Evolutionary conservation across 106 monocot genomes (phyloP).

Genomic region (Cymbidium sinense): DNA sequence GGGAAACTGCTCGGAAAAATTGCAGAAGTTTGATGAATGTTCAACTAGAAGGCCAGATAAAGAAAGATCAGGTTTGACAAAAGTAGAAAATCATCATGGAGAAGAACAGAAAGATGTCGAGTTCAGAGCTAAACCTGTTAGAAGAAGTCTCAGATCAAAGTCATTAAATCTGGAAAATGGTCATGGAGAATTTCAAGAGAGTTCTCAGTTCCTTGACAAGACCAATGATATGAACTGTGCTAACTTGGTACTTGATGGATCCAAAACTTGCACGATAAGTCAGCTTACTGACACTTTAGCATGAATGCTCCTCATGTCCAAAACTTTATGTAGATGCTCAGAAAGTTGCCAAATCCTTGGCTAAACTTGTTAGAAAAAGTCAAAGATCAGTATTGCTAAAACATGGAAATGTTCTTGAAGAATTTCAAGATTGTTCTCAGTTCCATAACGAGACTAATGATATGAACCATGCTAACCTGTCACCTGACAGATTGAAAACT

Average conservation of each 20-base stretch:
- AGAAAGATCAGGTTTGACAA: not conserved
- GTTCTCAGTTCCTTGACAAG: not conserved
- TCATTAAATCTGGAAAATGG: not conserved
- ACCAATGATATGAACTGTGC: not conserved
- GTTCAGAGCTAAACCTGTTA: not conserved
- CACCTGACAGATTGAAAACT: not conserved
- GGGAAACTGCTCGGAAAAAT: too few relatives aligned
- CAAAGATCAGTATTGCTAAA: not conserved
- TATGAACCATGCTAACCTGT: too few relatives aligned
- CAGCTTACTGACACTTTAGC: not conserved
- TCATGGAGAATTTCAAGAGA: not conserved
- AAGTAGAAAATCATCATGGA: not conserved
- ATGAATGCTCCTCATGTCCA: not conserved
- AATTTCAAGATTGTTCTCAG: not conserved
- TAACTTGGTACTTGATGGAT: not conserved
- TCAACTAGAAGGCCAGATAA: too few relatives aligned
- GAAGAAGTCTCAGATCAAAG: not conserved
- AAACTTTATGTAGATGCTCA: not conserved
- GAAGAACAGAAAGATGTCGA: not conserved
- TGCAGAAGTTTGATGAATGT: too few relatives aligned
- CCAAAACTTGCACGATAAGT: not conserved
- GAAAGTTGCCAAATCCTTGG: not conserved
- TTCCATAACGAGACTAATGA: too few relatives aligned
- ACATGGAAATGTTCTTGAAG: not conserved
- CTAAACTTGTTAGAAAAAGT: slow-evolving; percentile 4